phyloP scores from a whole-genome alignment of 2,329 filamentous ascomycete genomes.

The Ophiobolus disseminans region DNA sequence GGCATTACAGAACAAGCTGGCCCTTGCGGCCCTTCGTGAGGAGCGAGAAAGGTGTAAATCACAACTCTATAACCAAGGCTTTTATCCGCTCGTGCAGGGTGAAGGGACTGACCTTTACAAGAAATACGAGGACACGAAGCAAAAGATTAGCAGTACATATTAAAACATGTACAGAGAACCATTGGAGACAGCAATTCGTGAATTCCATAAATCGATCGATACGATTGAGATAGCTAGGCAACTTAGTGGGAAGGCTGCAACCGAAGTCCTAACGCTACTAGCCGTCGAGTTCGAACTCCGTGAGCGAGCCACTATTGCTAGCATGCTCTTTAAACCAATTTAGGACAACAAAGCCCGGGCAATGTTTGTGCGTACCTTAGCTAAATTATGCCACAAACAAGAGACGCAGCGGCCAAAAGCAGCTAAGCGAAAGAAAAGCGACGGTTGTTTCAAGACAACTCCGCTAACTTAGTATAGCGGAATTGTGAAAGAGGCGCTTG shows the following conservation, averaged over 20 bases:
- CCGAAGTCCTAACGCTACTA: slow-evolving; percentile 21
- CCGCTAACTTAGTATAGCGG: neutral
- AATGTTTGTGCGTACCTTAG: slow-evolving; percentile 19
- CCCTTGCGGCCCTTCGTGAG: slow-evolving; percentile 12
- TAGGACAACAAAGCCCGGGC: slow-evolving; percentile 16
- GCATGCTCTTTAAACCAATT: slow-evolving; percentile 27
- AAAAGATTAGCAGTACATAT: slow-evolving; percentile 19
- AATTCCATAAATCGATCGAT: slow-evolving; percentile 23
- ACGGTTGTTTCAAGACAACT: neutral
- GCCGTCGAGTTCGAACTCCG: slow-evolving; percentile 19
- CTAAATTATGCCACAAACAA: slow-evolving; percentile 17
- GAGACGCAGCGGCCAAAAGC: slow-evolving; percentile 18
- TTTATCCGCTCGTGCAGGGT: slow-evolving; percentile 13
- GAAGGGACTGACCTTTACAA: slow-evolving; percentile 16
- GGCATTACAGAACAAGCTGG: slow-evolving; percentile 17
- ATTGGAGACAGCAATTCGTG: slow-evolving; percentile 13
- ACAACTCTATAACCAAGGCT: slow-evolving; percentile 18
- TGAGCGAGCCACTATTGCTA: slow-evolving; percentile 21
- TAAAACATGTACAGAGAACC: slow-evolving; percentile 16
- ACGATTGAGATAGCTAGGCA: slow-evolving; percentile 26
- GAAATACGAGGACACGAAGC: slow-evolving; percentile 19
- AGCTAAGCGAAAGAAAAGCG: slow-evolving; percentile 10
- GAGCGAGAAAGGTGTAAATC: slow-evolving; percentile 16
- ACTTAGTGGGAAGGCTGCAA: slow-evolving; percentile 17
- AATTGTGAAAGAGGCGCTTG: slow-evolving; percentile 10